Conservation (phyloP, 108 stramenopile genomes). For the Chaetoceros tenuissimus region DNA sequence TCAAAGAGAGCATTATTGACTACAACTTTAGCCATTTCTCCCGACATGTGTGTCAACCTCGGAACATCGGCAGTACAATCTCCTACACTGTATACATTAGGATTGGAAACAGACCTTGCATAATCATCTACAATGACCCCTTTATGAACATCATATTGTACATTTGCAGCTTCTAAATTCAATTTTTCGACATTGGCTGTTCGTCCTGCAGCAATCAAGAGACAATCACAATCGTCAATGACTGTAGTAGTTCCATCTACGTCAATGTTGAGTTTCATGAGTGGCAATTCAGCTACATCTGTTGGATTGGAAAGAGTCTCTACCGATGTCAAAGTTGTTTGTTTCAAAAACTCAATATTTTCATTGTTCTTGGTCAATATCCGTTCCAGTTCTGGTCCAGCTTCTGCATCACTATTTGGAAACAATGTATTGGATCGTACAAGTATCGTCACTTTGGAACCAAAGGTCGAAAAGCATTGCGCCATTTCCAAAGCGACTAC, state of each 20-base stretch:
- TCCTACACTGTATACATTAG: slow-evolving; percentile 87
- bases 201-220: slow-evolving; percentile 87
- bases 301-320: slow-evolving; percentile 30
- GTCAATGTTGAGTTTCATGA: slow-evolving; percentile 49
- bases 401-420: slow-evolving; percentile 68
- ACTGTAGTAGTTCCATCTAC: slow-evolving; percentile 10
- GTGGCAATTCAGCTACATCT: slow-evolving; percentile 29
- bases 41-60: slow-evolving; percentile 82
- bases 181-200: slow-evolving; percentile 84
- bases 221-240: slow-evolving; percentile 69
- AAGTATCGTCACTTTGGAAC: slow-evolving; percentile 79
- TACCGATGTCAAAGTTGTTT: slow-evolving; percentile 28
- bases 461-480: slow-evolving; percentile 91
- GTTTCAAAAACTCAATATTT: slow-evolving; percentile 62
- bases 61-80: slow-evolving; percentile 86
- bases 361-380: slow-evolving; percentile 51
- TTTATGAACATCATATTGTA: slow-evolving; percentile 58
- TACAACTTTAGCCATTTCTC: slow-evolving; percentile 91
- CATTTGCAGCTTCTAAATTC: slow-evolving; percentile 78
- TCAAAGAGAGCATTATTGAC: slow-evolving; percentile 87
- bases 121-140: slow-evolving; percentile 84
- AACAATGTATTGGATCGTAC: slow-evolving; percentile 53
- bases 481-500: slow-evolving; percentile 96
- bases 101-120: slow-evolving; percentile 70
- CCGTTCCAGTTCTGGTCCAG: slow-evolving; percentile 44